A percentile compares a stretch with the other conserved stretches of the same genome.
Evolutionary conservation across 2,329 filamentous ascomycete genomes (phyloP).

Genomic region (Fusarium keratoplasticum): DNA sequence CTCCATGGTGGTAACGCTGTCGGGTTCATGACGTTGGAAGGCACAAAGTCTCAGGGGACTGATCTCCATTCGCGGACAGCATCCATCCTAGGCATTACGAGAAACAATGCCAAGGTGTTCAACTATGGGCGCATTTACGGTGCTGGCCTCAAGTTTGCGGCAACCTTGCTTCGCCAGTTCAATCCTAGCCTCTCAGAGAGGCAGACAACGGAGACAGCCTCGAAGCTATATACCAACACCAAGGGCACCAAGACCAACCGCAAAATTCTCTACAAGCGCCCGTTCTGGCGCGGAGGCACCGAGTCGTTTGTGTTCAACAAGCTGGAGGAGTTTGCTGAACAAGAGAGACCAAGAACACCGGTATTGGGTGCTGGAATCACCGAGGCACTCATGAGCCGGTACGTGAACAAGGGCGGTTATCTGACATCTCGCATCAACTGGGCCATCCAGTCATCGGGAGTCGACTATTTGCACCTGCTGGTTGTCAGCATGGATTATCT

Average conservation of each 20-base stretch:
- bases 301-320: conserved; percentile 99
- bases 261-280: conserved; percentile 75
- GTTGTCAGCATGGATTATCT: conserved; percentile 97
- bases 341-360: conserved; percentile 89
- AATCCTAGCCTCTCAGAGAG: conserved; percentile 85
- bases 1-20: conserved; percentile 97
- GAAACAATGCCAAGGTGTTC: conserved; percentile 97
- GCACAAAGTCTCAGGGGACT: conserved; percentile 92
- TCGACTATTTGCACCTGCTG: conserved; percentile 95
- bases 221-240: conserved; percentile 85
- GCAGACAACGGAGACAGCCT: conserved; percentile 80
- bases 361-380: conserved; percentile 96
- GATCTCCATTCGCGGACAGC: conserved; percentile 96
- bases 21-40: conserved; percentile 98
- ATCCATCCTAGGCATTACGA: conserved; percentile 89
- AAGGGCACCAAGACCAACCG: conserved; percentile 89
- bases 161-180: conserved; percentile 91
- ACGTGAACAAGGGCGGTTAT: conserved; percentile 89
- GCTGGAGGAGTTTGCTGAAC: conserved; percentile 96
- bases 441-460: conserved; percentile 97
- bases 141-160: conserved; percentile 94
- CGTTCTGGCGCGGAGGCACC: conserved; percentile 96
- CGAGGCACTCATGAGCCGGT: conserved; percentile 90
- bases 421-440: conserved; percentile 98
- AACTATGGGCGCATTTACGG: conserved; percentile 99